Base-by-base conservation (phyloP, 2,329 filamentous ascomycete genomes). In the Colletotrichum sp. region DNA sequence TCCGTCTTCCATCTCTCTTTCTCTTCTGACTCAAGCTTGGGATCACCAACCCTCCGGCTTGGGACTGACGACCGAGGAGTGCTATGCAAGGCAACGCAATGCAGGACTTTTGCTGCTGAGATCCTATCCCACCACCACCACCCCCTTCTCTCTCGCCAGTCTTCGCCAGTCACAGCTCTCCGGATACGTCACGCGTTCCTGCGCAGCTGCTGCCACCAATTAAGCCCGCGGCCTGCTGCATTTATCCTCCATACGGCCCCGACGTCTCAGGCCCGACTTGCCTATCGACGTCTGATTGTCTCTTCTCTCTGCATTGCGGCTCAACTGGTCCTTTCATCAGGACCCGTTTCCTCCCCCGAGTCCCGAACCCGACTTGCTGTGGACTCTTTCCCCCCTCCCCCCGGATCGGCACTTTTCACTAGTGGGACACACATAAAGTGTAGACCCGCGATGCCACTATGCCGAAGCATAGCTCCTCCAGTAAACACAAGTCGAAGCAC, bases 361-460 rank as follows among this genome's bases (percentile, higher is more conserved):
- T 27, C 39, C 71, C 65, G 30, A 67, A 22, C 22, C 22, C 44
- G 55, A 36, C 36, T 15, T 32, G 39, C n/a, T 65, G 48, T 63
- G 63, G 44, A 36, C n/a, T 25, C 60, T 72, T 52, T 34, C 55
- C 52, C 55, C 64, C 61, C 44, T 19, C 1, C 19, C 8, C 44
- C 44, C n/a, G 44, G 68, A 65, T 55, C 63, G 27, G 16, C 63
- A 32, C 28, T 36, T 30, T 27, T 19, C 19, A 63, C 59, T 27
- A 34, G 28, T 13, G 44, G 44, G 44, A 48, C 22, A 16, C 30
- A 55, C 60, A 52, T 30, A 30, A 63, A 44, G 44, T 57, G 36
- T 61, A 59, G 71, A 65, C 73, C 70, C 79, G 81, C 78, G 74
- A 82, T 81, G 80, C 78, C 71, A 81, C 67, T 68, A 82, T 82